A percentile compares a stretch with the other conserved stretches of the same genome.
These are phyloP conservation scores for Aspergillus egyptiacus DNA, from an alignment of 495 filamentous ascomycete species.

Conservation along the genomic window DNA sequence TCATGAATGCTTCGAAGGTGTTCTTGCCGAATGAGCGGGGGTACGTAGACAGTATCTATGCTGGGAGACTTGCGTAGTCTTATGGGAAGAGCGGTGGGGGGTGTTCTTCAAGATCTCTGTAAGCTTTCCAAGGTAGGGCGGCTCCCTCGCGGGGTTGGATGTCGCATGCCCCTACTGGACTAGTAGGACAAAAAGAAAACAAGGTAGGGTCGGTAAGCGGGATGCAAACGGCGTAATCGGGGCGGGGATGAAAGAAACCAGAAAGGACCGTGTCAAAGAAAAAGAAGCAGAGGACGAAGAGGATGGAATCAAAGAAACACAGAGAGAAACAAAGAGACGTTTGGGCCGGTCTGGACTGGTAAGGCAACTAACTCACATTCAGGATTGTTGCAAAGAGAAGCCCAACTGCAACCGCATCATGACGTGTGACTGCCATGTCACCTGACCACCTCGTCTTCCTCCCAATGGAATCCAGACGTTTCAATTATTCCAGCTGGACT, in stretches of 20 bases:
- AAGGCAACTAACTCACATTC: background rate
- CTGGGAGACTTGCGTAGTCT: background rate
- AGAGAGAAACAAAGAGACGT: background rate
- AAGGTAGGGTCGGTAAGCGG: background rate
- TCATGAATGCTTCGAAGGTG: slow-evolving; percentile 37
- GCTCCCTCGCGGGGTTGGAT: background rate
- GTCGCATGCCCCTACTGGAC: background rate
- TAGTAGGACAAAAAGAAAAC: background rate
- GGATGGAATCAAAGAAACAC: background rate
- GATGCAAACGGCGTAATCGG: background rate
- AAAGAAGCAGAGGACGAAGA: background rate
- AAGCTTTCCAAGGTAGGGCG: slow-evolving; percentile 4
- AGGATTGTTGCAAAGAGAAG: too few relatives aligned
- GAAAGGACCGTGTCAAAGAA: background rate
- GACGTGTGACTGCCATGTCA: slow-evolving; percentile 18
- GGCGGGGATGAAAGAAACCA: background rate
- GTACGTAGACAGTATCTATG: too few relatives aligned
- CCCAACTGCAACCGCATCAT: too few relatives aligned
- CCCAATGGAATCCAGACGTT: too few relatives aligned
- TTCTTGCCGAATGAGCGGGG: background rate
- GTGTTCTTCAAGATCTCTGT: background rate
- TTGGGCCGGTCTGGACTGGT: background rate
- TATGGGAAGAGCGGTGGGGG: background rate
- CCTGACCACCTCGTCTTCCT: slow-evolving; percentile 3
- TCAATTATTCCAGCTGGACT: too few relatives aligned